These are phyloP conservation scores for Talaromyces funiculosus DNA, from an alignment of 2,329 filamentous ascomycete species.

Conservation along the genomic window DNA sequence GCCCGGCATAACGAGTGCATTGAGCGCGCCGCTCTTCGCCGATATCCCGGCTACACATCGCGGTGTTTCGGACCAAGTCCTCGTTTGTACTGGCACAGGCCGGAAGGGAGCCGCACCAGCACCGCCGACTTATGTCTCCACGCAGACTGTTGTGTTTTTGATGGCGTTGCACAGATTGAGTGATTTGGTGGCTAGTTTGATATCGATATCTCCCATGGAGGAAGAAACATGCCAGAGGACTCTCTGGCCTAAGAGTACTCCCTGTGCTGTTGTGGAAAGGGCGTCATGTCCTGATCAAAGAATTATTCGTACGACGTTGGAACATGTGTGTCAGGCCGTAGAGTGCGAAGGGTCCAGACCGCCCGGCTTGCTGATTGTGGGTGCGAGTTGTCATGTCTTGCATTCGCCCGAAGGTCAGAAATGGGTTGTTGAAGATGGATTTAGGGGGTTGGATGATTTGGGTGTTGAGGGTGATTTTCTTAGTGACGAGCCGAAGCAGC, in stretches of 20 bases:
- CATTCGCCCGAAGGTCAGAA: conserved; percentile 55
- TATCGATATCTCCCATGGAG: conserved; percentile 18
- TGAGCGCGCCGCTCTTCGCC: conserved; percentile 83
- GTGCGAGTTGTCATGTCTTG: conserved; percentile 74
- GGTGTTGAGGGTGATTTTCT: conserved; percentile 23
- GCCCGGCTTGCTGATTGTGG: conserved; percentile 81
- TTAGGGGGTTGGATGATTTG: conserved; percentile 61
- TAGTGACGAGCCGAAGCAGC: conserved; percentile 1
- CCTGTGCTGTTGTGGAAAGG: conserved; percentile 87
- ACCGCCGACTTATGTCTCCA: conserved; percentile 72
- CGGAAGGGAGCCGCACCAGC: conserved; percentile 76
- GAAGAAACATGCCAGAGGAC: background rate
- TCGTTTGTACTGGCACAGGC: conserved; percentile 95
- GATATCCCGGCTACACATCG: conserved; percentile 83
- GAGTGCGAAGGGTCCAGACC: conserved; percentile 85
- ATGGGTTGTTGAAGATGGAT: conserved; percentile 86
- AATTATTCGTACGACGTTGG: conserved; percentile 80
- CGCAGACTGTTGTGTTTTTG: conserved; percentile 82
- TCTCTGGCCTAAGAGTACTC: conserved; percentile 67
- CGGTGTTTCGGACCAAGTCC: conserved; percentile 82
- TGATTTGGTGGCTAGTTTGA: conserved; percentile 68
- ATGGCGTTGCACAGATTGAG: conserved; percentile 88
- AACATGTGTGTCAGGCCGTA: conserved; percentile 72
- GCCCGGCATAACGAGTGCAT: conserved; percentile 82
- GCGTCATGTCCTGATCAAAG: conserved; percentile 92